Evolutionary conservation across 768 basidiomycete species (phyloP), one percentile per base, ranked within the genome.

Genomic region (Punctularia strigosozonata): DNA sequence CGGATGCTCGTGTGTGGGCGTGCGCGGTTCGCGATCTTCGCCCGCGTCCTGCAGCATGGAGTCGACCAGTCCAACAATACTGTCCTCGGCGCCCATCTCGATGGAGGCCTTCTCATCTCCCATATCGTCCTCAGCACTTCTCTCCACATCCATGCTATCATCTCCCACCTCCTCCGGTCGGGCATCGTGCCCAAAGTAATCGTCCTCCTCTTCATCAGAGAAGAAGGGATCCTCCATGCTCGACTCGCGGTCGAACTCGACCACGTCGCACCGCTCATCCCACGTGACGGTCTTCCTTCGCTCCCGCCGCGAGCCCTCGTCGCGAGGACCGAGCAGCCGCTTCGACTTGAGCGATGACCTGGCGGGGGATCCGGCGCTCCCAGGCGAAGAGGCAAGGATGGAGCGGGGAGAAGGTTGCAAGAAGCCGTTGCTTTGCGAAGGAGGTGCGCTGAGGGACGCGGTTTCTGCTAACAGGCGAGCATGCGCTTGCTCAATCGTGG

Each of bases 241-340:
- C 37, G 82, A 71, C 10, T 73, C 80, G 15, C 68, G 61, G 41
- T 84, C 79, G 52, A 85, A 87, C 51, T 88, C 85, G 22, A 88
- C 57, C 8, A 91, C 85, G 44, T 90, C 86, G 46, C 81, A 84
- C 8, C 75, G 69, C 45, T 84, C 80, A 53, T 80, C 71, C 42
- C 83, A 91, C 1, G 75, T 82, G 20, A 91, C 88, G 0, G 75
- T 87, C 55, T 87, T 89, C 44, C 81, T 58, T 21, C 74, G 67
- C 48, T 73, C 71, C 17, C 74, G 67, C 49, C 51, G 67, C 22
- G 54, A 47, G 32, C 53, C 49, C 42, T 51, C 37, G 3, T 71
- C 59, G 22, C 86, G 78, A 4, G 86, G 86, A 2, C 87, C 86
- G 47, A 80, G 80, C 46, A 86, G 68, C 25, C 82, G 72, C 46